Percentiles rank a stretch among this genome's conserved stretches.
Conservation (phyloP, 1,139 yeast genomes). For the Lodderomyces parapsilosis region DNA sequence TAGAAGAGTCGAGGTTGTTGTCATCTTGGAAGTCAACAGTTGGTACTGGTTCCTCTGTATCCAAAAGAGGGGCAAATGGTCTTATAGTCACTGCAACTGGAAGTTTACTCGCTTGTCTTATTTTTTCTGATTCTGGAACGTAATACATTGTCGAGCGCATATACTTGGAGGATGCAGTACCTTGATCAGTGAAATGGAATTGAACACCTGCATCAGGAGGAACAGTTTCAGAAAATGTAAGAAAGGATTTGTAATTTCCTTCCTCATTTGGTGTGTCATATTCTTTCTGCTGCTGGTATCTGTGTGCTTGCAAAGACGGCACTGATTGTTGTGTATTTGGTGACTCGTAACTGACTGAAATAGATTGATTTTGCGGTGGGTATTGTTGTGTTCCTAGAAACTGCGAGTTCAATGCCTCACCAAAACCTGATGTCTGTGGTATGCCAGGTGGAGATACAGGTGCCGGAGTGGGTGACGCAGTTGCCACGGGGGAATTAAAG, state of each 20-base stretch:
- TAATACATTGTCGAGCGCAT: slow-evolving; percentile 80
- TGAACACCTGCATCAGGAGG: slow-evolving; percentile 85
- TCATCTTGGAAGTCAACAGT: slow-evolving; percentile 53
- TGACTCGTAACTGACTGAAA: slow-evolving; percentile 8
- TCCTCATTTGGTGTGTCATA: slow-evolving; percentile 32
- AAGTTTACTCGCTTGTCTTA: slow-evolving; percentile 68
- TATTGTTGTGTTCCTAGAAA: slow-evolving; percentile 4
- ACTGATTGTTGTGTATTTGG: slow-evolving; percentile 5
- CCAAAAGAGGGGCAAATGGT: slow-evolving; percentile 71
- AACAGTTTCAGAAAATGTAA: slow-evolving; percentile 69
- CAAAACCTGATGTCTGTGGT: slow-evolving; percentile 1
- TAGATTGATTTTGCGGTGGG: slow-evolving; percentile 1
- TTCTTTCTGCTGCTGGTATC: slow-evolving; percentile 53
- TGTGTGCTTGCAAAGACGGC: slow-evolving; percentile 54
- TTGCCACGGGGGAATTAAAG: slow-evolving; percentile 15
- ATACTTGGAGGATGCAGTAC: slow-evolving; percentile 78
- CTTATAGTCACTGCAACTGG: slow-evolving; percentile 81
- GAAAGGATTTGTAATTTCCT: slow-evolving; percentile 44
- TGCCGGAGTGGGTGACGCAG: slow-evolving; percentile 8
- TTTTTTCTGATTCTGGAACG: slow-evolving; percentile 72
- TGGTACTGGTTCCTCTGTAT: slow-evolving; percentile 60
- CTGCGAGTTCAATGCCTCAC: neutral
- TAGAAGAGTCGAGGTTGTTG: neutral
- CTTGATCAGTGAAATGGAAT: slow-evolving; percentile 74
- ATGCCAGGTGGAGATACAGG: slow-evolving; percentile 5